Conservation (phyloP, 2,329 filamentous ascomycete genomes). For the Pestalotiopsis sp. region DNA sequence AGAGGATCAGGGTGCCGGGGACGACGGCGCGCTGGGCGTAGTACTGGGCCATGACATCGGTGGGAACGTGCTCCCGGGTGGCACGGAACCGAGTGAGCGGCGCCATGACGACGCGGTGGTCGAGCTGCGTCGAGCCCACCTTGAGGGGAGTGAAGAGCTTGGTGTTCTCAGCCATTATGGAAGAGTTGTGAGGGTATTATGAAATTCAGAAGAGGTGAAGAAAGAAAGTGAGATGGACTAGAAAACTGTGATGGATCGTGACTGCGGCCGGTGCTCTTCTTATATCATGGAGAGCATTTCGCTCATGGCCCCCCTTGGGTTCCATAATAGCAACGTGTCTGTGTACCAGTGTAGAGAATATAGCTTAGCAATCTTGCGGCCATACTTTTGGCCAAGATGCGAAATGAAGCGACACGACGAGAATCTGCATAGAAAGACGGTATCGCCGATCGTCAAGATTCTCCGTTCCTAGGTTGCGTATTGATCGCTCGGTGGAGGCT, state of each 20-base stretch:
- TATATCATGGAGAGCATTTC: neutral
- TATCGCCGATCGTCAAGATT: neutral
- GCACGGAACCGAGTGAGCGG: constrained; percentile 55
- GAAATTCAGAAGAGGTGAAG: neutral
- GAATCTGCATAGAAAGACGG: neutral
- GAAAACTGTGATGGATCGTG: neutral
- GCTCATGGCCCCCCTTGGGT: neutral
- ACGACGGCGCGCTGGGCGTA: constrained; percentile 44
- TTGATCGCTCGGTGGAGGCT: neutral
- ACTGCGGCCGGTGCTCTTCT: neutral
- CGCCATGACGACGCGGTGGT: constrained; percentile 53
- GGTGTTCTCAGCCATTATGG: constrained; percentile 15
- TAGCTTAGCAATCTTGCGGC: neutral
- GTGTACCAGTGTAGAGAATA: neutral
- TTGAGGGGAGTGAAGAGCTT: constrained; percentile 44
- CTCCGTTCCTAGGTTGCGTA: neutral
- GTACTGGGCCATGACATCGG: constrained; percentile 32
- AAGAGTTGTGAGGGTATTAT: neutral
- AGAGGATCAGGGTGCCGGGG: constrained; percentile 51
- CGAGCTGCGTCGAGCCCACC: constrained; percentile 47
- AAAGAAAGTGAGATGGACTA: neutral
- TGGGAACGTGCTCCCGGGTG: constrained; percentile 43
- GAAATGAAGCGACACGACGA: neutral
- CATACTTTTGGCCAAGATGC: neutral
- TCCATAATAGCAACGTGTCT: neutral